phyloP scores from a whole-genome alignment of 1,284 basidiomycete species.

The Rhizopogon hawkerae region DNA sequence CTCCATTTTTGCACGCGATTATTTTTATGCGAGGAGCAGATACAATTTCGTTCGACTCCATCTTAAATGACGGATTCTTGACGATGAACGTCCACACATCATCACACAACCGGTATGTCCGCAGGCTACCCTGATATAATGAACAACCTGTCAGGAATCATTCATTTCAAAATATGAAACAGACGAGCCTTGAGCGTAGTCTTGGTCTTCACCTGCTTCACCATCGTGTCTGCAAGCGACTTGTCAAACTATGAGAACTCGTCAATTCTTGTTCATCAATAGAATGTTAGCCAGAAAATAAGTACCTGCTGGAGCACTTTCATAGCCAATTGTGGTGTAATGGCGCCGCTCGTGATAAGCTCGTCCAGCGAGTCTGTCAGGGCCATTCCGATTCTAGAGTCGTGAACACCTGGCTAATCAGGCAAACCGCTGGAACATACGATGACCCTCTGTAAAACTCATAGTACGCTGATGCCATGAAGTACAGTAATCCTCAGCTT shows the following conservation, averaged over 20 bases:
- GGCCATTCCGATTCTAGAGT: conserved; percentile 84
- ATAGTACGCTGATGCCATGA: conserved; percentile 77
- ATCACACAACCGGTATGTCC: conserved; percentile 91
- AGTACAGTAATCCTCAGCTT: conserved; percentile 10
- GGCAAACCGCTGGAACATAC: conserved; percentile 40
- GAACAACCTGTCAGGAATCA: conserved; percentile 5
- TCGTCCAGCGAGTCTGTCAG: conserved; percentile 99
- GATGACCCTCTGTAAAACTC: conserved; percentile 87
- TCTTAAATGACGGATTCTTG: conserved; percentile 86
- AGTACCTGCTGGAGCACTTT: conserved; percentile 89
- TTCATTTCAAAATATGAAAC: conserved; percentile 1
- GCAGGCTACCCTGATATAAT: conserved; percentile 65
- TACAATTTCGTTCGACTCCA: conserved; percentile 83
- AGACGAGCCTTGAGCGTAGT: conserved; percentile 74
- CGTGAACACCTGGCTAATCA: conserved; percentile 1
- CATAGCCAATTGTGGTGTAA: conserved; percentile 96
- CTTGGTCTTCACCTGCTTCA: conserved; percentile 88
- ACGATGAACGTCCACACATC: conserved; percentile 98
- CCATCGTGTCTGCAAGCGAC: conserved; percentile 82
- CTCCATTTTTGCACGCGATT: conserved; percentile 91
- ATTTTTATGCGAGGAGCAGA: conserved; percentile 82
- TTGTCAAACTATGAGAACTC: conserved; percentile 75
- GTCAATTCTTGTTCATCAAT: conserved; percentile 7
- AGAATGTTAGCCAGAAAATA: neutral
- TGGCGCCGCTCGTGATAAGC: conserved; percentile 93